These are phyloP conservation scores for Hypoxylon fuscum DNA, from an alignment of 495 filamentous ascomycete genomes.

Conservation along the genomic window DNA sequence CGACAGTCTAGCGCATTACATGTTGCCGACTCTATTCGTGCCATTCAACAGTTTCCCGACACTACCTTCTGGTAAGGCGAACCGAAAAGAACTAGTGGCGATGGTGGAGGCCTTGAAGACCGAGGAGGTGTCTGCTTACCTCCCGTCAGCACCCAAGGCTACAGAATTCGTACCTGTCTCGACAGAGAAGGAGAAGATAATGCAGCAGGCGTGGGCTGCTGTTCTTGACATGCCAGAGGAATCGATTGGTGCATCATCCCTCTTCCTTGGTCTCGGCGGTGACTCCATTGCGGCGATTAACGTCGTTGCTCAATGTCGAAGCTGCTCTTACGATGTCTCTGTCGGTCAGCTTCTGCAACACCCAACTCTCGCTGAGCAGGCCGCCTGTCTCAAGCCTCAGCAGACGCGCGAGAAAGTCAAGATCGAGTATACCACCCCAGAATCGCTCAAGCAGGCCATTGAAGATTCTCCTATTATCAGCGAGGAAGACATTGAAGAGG, in stretches of 20 bases:
- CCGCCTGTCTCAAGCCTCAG: background rate
- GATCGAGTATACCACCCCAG: background rate
- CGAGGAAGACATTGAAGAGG: background rate
- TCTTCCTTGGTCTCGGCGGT: background rate
- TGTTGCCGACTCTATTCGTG: constrained; percentile 63
- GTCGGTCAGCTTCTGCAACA: background rate
- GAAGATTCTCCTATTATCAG: background rate
- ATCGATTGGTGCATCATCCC: background rate
- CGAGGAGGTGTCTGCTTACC: background rate
- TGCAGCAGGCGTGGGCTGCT: background rate
- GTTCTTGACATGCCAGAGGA: background rate
- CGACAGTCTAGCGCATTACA: constrained; percentile 51
- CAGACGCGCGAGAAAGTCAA: background rate
- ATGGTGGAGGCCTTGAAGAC: background rate
- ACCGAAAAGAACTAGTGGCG: constrained; percentile 50
- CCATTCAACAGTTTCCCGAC: constrained; percentile 56
- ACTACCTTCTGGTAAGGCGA: constrained; percentile 58
- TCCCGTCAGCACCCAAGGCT: background rate
- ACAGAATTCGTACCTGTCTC: background rate
- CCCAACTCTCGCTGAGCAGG: background rate
- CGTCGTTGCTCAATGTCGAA: background rate
- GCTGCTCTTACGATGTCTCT: background rate
- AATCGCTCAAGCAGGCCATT: background rate
- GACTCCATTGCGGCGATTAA: constrained; percentile 4
- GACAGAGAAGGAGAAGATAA: background rate